phyloP scores from a whole-genome alignment of 345 rosid genomes.

The Erysimum cheiranthoides region DNA sequence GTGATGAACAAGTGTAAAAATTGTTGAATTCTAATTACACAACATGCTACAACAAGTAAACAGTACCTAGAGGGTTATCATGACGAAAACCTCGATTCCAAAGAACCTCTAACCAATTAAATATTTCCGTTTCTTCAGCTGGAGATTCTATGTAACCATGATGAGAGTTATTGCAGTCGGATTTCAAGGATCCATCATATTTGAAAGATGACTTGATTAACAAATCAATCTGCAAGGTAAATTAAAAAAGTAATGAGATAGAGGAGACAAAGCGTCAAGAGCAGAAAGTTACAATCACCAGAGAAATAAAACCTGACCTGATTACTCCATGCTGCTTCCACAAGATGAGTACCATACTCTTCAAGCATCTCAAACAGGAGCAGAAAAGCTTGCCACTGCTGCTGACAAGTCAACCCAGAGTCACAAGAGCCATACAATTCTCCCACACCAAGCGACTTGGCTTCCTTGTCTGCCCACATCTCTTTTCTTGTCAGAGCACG shows the following conservation, averaged over 20 bases:
- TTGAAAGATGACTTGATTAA: conserved; percentile 69
- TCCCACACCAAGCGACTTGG: conserved; percentile 85
- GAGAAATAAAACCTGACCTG: conserved; percentile 59
- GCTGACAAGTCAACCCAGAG: conserved; percentile 55
- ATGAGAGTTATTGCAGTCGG: conserved; percentile 40
- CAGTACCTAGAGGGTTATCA: conserved; percentile 91
- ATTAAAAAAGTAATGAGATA: conserved; percentile 33
- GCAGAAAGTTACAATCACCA: conserved; percentile 11
- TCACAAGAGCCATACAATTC: conserved; percentile 55
- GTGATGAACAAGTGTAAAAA: conserved; percentile 3
- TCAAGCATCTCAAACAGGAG: conserved; percentile 93
- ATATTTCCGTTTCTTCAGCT: conserved; percentile 56
- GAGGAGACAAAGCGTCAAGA: conserved; percentile 28
- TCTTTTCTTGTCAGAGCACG: conserved; percentile 74
- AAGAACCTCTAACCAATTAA: conserved; percentile 80
- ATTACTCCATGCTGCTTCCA: conserved; percentile 96
- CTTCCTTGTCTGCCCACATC: conserved; percentile 89
- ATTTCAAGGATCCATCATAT: conserved; percentile 54
- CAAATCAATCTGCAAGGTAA: conserved; percentile 64
- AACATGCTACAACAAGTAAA: conserved; percentile 26
- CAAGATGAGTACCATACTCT: conserved; percentile 94
- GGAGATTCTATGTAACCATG: conserved; percentile 48
- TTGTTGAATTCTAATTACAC: conserved; percentile 18
- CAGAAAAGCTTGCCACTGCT: conserved; percentile 89
- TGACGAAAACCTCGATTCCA: conserved; percentile 88